Evolutionary conservation across 1,284 basidiomycete genomes (phyloP).

Genomic region (Trametes versicolor): DNA sequence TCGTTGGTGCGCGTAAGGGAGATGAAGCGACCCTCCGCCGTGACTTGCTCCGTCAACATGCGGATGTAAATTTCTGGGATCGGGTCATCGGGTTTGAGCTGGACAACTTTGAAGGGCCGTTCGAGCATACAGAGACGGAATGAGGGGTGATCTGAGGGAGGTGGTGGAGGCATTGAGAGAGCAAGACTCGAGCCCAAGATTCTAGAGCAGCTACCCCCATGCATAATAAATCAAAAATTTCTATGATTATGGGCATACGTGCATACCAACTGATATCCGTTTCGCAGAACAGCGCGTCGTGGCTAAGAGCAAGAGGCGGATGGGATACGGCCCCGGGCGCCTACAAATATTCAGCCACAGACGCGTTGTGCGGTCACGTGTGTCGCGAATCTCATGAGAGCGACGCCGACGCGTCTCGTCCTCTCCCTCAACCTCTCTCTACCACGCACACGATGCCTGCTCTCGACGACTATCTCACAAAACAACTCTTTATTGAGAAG

Average conservation of each 20-base stretch:
- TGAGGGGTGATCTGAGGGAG: conserved; percentile 40
- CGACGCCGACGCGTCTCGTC: conserved; percentile 17
- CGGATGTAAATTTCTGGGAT: conserved; percentile 36
- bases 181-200: no score
- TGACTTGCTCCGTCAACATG: conserved; percentile 5
- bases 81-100: conserved; percentile 49
- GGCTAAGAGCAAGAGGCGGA: neutral
- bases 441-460: conserved; percentile 51
- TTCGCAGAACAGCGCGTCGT: no score
- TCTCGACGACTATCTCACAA: conserved; percentile 65
- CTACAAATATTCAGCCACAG: conserved; percentile 25
- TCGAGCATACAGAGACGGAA: conserved; percentile 62
- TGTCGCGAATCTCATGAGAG: conserved; percentile 15
- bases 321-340: conserved; percentile 1
- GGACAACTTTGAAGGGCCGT: conserved; percentile 66
- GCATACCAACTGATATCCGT: no score
- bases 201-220: neutral
- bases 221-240: neutral
- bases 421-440: neutral
- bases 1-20: conserved; percentile 68
- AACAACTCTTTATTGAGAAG: conserved; percentile 68
- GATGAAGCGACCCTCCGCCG: conserved; percentile 49
- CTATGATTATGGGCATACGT: no score
- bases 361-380: conserved; percentile 34
- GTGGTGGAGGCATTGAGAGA: conserved; percentile 3